Evolutionary conservation across 768 basidiomycete genomes (phyloP).

Genomic region (Russula sp.): DNA sequence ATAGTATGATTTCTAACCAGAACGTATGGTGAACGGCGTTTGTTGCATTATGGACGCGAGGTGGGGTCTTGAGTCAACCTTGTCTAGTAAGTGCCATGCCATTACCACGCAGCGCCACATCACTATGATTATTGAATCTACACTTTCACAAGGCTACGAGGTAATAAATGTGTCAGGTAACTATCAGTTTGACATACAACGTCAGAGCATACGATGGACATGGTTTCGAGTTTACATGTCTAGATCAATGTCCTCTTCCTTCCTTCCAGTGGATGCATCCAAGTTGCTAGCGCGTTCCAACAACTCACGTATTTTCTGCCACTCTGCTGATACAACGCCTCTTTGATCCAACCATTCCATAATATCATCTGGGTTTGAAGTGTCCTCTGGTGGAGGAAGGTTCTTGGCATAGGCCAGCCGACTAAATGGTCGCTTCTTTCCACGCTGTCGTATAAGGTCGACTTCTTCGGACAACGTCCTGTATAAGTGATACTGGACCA

Average conservation of each 20-base stretch:
- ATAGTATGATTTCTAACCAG: too few relatives aligned
- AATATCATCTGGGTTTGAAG: constrained; percentile 67
- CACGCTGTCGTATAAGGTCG: constrained; percentile 41
- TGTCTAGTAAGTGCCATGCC: too few relatives aligned
- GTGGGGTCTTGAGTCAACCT: too few relatives aligned
- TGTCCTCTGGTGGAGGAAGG: constrained; percentile 55
- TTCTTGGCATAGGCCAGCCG: constrained; percentile 49
- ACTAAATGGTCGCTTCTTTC: constrained; percentile 43
- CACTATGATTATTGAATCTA: too few relatives aligned
- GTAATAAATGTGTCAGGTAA: background rate
- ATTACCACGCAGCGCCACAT: too few relatives aligned
- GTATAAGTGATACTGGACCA: constrained; percentile 57
- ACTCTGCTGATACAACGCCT: constrained; percentile 59
- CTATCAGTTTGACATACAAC: background rate
- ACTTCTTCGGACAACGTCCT: constrained; percentile 52
- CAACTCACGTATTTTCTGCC: constrained; percentile 63
- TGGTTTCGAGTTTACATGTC: background rate
- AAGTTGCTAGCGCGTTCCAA: constrained; percentile 69
- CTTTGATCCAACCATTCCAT: constrained; percentile 78
- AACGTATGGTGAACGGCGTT: too few relatives aligned
- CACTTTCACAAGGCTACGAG: background rate
- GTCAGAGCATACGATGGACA: background rate
- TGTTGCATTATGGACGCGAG: too few relatives aligned
- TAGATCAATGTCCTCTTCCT: constrained; percentile 34
- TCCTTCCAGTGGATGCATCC: constrained; percentile 46